phyloP scores from a whole-genome alignment of 108 stramenopile genomes.

The Aureococcus anophagefferens region DNA sequence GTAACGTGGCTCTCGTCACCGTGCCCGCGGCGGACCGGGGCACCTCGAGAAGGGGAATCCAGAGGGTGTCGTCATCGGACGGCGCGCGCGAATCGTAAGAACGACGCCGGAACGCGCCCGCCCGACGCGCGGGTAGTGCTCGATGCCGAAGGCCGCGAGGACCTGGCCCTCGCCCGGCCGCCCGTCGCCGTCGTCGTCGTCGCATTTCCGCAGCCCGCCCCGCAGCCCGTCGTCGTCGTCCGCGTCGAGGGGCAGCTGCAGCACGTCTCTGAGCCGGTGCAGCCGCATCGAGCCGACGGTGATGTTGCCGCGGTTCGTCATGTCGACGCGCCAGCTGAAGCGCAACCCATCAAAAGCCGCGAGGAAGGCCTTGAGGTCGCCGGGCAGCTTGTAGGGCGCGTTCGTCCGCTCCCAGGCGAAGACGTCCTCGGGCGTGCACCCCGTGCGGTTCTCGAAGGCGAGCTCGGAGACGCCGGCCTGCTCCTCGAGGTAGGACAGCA shows the following conservation, averaged over 20 bases:
- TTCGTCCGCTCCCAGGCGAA: background rate
- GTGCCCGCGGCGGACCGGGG: too few species aligned
- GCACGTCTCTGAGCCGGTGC: constrained; percentile 13
- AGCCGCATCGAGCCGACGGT: constrained; percentile 12
- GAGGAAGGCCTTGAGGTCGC: constrained; percentile 18
- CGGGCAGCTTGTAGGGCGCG: constrained; percentile 11
- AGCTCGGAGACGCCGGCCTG: background rate
- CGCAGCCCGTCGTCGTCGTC: constrained; percentile 20
- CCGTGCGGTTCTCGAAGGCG: background rate
- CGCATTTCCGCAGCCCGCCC: background rate
- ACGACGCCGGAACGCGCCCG: too few species aligned
- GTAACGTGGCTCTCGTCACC: too few species aligned
- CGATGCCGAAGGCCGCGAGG: too few species aligned
- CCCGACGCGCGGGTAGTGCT: too few species aligned
- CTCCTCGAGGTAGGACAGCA: background rate
- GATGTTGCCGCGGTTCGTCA: background rate
- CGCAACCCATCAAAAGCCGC: constrained; percentile 15
- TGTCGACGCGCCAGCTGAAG: constrained; percentile 13
- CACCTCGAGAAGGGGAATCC: too few species aligned
- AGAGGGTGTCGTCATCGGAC: too few species aligned
- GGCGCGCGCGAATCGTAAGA: too few species aligned
- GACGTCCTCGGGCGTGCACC: background rate
- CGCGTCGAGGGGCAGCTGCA: constrained; percentile 13
- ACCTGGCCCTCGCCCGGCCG: too few species aligned
- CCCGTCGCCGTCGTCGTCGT: too few species aligned